Conservation (phyloP, 169 alveolate genomes). For the Blepharisma undulans region DNA sequence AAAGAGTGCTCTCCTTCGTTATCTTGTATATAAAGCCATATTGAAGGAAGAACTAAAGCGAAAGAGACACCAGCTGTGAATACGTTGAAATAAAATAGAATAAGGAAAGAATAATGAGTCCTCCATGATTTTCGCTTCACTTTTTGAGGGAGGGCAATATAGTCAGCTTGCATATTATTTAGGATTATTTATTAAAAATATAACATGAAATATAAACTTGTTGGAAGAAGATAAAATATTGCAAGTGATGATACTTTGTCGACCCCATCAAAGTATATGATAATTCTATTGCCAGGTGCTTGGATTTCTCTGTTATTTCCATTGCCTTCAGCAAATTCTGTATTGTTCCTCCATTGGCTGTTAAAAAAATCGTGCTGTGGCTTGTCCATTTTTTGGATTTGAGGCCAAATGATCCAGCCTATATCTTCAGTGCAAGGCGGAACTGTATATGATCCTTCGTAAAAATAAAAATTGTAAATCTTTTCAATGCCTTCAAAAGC, state of each 20-base stretch:
- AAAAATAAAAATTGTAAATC: constrained; percentile 50
- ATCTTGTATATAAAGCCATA: constrained; percentile 44
- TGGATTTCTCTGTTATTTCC: constrained; percentile 63
- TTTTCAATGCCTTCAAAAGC: constrained; percentile 38
- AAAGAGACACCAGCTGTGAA: constrained; percentile 48
- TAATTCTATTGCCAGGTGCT: constrained; percentile 48
- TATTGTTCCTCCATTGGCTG: constrained; percentile 45
- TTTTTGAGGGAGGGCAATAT: background rate
- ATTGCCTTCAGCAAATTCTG: constrained; percentile 53
- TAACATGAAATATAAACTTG: background rate
- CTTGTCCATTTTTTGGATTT: constrained; percentile 46
- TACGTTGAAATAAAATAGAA: constrained; percentile 43
- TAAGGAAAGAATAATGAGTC: constrained; percentile 2
- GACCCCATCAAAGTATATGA: constrained; percentile 19
- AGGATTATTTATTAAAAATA: background rate
- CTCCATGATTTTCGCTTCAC: constrained; percentile 30
- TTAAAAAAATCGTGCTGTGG: constrained; percentile 45
- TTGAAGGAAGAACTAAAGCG: constrained; percentile 49
- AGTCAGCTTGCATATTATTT: background rate
- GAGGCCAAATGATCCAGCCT: constrained; percentile 53
- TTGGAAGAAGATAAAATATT: background rate
- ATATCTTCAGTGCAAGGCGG: constrained; percentile 76
- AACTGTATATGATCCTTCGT: constrained; percentile 74
- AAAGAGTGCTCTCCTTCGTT: constrained; percentile 34
- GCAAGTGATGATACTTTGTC: background rate